Evolutionary conservation across 345 rosid genomes (phyloP), one percentile per base, ranked within the genome.

Genomic region (Rubroshorea leprosula): DNA sequence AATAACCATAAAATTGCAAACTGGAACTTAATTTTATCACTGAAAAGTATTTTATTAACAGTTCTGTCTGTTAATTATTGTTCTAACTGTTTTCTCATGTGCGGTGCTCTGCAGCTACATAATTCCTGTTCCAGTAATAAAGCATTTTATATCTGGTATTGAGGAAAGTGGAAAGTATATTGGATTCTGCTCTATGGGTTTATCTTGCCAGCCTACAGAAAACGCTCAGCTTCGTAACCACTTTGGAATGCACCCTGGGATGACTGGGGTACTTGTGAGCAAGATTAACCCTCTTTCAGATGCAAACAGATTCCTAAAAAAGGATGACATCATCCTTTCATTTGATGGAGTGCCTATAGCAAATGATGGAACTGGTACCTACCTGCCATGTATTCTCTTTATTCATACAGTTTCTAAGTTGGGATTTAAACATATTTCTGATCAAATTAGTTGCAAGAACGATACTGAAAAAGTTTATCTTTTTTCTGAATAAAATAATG

Each of bases 341-440:
- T 91, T 88, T 65, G 98, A 91, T 75, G 82, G 80, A 26, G 85
- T 88, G 50, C 79, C 78, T 49, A 81, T 91, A 70, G 92, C 96
- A 66, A 91, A 79, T 72, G 92, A 87, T 79, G 96, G 95, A 73
- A 85, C 92, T 51, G 90, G 96, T 86, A 78, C 26, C 51, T 43
- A 41, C 65, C 54, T 49, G n/a, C n/a, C n/a, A n/a, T n/a, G n/a
- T 43, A 17, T 49, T 49, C 17, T 53, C 46, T 55, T 59, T 43
- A 16, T 53, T 18, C 20, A 2, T 41, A 6, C 12, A 35, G 41
- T n/a, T n/a, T n/a, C n/a, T n/a, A n/a, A n/a, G n/a, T n/a, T n/a
- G n/a, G n/a, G n/a, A n/a, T n/a, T n/a, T n/a, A n/a, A n/a, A n/a
- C n/a, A n/a, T n/a, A n/a, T n/a, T n/a, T n/a, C n/a, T n/a, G n/a